Evolutionary conservation across 2,329 filamentous ascomycete genomes (phyloP).

Genomic region (Neopestalotiopsis sp.): DNA sequence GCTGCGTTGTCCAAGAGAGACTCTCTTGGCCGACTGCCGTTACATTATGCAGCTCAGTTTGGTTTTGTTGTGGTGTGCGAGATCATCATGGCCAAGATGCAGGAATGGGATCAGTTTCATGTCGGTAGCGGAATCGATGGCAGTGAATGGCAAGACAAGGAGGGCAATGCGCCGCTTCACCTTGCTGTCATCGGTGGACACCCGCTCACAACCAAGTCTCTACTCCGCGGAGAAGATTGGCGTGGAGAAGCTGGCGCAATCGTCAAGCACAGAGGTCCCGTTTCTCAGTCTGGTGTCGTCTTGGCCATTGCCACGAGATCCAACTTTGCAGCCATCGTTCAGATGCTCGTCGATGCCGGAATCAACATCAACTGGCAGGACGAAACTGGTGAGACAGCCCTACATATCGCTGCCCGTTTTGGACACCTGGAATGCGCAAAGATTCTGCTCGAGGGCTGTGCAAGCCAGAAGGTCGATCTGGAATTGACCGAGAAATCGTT

Average conservation of each 20-base stretch:
- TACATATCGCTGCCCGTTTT: conserved; percentile 90
- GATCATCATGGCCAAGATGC: conserved; percentile 86
- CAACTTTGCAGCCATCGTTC: conserved; percentile 84
- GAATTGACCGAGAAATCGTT: conserved; percentile 84
- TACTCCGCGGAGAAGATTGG: conserved; percentile 84
- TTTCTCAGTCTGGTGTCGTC: conserved; percentile 86
- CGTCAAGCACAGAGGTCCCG: conserved; percentile 68
- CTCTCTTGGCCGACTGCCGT: conserved; percentile 79
- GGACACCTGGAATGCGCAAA: conserved; percentile 82
- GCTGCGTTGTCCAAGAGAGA: conserved; percentile 72
- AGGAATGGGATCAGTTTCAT: conserved; percentile 86
- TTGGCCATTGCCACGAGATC: conserved; percentile 87
- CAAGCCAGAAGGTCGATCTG: conserved; percentile 74
- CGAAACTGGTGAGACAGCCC: conserved; percentile 84
- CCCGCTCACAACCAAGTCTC: conserved; percentile 79
- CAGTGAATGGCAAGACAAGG: conserved; percentile 86
- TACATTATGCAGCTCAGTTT: conserved; percentile 95
- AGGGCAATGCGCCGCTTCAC: conserved; percentile 90
- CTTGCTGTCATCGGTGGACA: conserved; percentile 92
- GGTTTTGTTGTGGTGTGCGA: conserved; percentile 92
- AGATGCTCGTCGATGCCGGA: conserved; percentile 85
- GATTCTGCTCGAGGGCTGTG: conserved; percentile 74
- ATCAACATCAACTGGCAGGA: conserved; percentile 95
- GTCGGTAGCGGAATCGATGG: conserved; percentile 87
- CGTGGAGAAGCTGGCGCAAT: conserved; percentile 67